A percentile compares a stretch with the other conserved stretches of the same genome.
These are phyloP conservation scores for Pelagomonas calceolata DNA, from an alignment of 108 stramenopile species.

Conservation along the genomic window DNA sequence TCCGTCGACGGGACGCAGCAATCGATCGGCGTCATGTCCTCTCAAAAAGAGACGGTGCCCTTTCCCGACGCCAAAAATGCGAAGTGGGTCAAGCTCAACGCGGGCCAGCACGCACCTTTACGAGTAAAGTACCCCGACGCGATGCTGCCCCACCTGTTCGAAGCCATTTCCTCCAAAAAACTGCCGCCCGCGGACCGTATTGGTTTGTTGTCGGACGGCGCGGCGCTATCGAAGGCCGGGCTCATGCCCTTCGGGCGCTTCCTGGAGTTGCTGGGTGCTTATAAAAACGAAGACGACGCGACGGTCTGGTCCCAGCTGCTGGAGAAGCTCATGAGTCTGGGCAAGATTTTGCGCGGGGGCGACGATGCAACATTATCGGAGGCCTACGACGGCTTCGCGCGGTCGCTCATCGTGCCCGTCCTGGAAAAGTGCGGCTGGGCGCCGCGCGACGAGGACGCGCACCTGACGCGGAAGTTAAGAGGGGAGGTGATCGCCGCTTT, in stretches of 20 bases:
- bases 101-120: conserved; percentile 85
- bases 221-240: conserved; percentile 81
- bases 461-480: conserved; percentile 68
- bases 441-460: conserved; percentile 53
- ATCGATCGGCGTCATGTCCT: conserved; percentile 59
- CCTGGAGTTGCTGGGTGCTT: conserved; percentile 61
- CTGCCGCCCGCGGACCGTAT: conserved; percentile 70
- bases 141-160: conserved; percentile 57
- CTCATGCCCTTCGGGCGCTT: conserved; percentile 60
- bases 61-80: conserved; percentile 22
- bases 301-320: conserved; percentile 74
- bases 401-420: conserved; percentile 49
- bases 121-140: conserved; percentile 63
- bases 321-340: conserved; percentile 50
- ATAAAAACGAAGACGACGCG: conserved; percentile 66
- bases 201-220: conserved; percentile 69
- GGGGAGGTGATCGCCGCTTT: conserved; percentile 72
- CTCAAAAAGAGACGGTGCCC: conserved; percentile 49
- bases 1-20: conserved; percentile 53
- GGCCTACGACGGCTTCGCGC: conserved; percentile 51
- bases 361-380: conserved; percentile 29
- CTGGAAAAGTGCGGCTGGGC: conserved; percentile 75
- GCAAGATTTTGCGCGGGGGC: not conserved
- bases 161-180: conserved; percentile 47
- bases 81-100: conserved; percentile 88